Evolutionary conservation across 495 filamentous ascomycete genomes (phyloP), one percentile per base, ranked within the genome.

Genomic region (Glarea lozoyensis): DNA sequence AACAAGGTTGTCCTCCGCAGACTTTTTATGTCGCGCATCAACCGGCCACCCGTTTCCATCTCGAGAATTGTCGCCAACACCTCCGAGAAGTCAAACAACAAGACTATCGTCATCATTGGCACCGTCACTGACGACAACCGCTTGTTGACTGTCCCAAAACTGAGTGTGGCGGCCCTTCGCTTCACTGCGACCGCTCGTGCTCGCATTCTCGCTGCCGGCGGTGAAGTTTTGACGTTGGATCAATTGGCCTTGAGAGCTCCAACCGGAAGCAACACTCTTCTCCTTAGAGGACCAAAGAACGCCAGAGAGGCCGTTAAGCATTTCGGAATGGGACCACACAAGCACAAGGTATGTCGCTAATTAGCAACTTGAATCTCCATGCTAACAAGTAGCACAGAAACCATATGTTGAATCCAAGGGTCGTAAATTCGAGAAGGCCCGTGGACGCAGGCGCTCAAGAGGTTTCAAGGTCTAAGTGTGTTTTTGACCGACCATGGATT

Each of bases 91-190:
- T 66, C 76, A 22, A 75, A 87, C 65, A 84, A 78, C 62, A 94
- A 94, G 73, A 95, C 86, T 41, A 70, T 96, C 48, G 92, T 97
- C 44, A 70, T 95, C 37, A 77, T 98, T 53, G 92, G 87, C 55
- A 88, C 88, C 54, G 76, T 98, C 62, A 97, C 92, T 47, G 92
- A 98, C 58, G 90, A 98, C 71, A 94, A 86, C 76, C 89, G 87
- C 51, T 81, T 92, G 42, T 71, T 93, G 54, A 75, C 70, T 53
- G 73, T 94, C 43, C 93, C 93, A 59, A 97, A 96, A 78, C 66
- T 94, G 51, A 81, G 77, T 43, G 73, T 98, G 48, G 93, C 93
- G 44, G 92, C 92, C 40, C 81, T 98, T 29, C 84, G 86, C 59
- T 94, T 97, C 75, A 98, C 92, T 44, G 82, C 88, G 40, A 93